Evolutionary conservation across 371 early-diverging fungal genomes (phyloP), one percentile per base, ranked within the genome.

Genomic region (Blakeslea trispora): DNA sequence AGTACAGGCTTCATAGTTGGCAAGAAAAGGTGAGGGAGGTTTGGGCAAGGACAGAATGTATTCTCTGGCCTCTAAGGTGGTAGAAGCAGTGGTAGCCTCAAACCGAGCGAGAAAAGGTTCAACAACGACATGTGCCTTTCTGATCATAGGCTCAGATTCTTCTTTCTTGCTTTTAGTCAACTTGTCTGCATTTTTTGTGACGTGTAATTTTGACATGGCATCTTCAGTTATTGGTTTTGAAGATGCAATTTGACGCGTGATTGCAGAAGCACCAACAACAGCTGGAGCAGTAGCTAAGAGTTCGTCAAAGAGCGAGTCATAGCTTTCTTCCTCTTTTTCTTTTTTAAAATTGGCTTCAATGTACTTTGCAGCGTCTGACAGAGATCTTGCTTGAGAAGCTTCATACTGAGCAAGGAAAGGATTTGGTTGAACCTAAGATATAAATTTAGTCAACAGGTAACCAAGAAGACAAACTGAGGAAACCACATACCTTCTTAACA

Each of bases 361-460:
- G 17, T 56, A 49, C 5, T 18, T 4, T 13, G 19, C 31, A 4
- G 13, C 3, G 1, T 32, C 42, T 13, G 48, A 24, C n/a, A 42
- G 11, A 23, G 1, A n/a, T 21, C 1, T 42, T 18, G 60, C 47
- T 22, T 28, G 19, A 3, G 61, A 50, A 19, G 50, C 55, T 19
- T 61, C 54, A 19, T 39, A 61, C 4, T 11, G 10, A 37, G 61
- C 61, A 23, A 61, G 50, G 24, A 54, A 49, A 18, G 61, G 61
- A 8, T 39, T 19, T 14, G 47, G 55, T 37, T 37, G 3, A 13
- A 2, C 14, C 37, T 37, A 13, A 2, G 3, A 42, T 42, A 19
- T 18, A 17, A 42, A 9, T 3, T 18, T 7, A n/a, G 18, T 10
- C 9, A 37, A 37, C 3, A 7, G 11, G 18, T 17, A 6, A 18